phyloP scores from a whole-genome alignment of 805 yeast species.

The Wickerhamiella sergipiensis region DNA sequence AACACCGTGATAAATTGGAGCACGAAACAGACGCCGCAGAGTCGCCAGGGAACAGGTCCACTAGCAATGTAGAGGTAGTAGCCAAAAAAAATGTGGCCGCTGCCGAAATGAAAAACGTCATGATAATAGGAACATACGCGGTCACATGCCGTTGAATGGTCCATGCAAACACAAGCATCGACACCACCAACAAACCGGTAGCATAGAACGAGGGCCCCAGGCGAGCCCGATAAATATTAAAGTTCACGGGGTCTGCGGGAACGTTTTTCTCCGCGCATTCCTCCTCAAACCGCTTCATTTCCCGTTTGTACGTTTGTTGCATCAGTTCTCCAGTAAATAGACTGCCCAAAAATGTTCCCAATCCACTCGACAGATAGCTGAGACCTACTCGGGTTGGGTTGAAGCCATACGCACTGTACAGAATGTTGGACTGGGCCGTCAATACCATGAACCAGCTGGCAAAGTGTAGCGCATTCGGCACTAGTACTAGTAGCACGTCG shows the following conservation, averaged over 20 bases:
- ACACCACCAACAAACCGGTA: constrained; percentile 28
- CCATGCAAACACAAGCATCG: constrained; percentile 58
- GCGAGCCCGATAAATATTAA: constrained; percentile 44
- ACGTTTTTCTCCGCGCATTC: constrained; percentile 18
- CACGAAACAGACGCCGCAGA: constrained; percentile 66
- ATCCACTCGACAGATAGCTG: constrained; percentile 66
- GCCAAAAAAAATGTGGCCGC: constrained; percentile 47
- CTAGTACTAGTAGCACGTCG: constrained; percentile 35
- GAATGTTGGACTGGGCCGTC: constrained; percentile 46
- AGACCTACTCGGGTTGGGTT: constrained; percentile 48
- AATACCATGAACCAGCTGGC: constrained; percentile 60
- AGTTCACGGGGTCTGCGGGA: constrained; percentile 27
- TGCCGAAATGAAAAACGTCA: constrained; percentile 42
- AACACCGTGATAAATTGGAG: constrained; percentile 59
- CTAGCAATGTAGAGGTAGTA: constrained; percentile 48
- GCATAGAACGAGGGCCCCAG: constrained; percentile 35
- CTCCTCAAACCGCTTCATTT: constrained; percentile 14
- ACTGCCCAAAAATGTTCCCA: constrained; percentile 52
- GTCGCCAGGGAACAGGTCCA: constrained; percentile 59
- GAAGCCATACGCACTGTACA: constrained; percentile 38
- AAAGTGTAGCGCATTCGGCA: constrained; percentile 50
- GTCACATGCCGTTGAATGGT: constrained; percentile 37
- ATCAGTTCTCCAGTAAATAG: constrained; percentile 42
- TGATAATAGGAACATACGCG: constrained; percentile 44
- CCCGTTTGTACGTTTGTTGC: constrained; percentile 35